These are phyloP conservation scores for Neurospora sp. DNA, from an alignment of 495 filamentous ascomycete genomes.

Conservation along the genomic window DNA sequence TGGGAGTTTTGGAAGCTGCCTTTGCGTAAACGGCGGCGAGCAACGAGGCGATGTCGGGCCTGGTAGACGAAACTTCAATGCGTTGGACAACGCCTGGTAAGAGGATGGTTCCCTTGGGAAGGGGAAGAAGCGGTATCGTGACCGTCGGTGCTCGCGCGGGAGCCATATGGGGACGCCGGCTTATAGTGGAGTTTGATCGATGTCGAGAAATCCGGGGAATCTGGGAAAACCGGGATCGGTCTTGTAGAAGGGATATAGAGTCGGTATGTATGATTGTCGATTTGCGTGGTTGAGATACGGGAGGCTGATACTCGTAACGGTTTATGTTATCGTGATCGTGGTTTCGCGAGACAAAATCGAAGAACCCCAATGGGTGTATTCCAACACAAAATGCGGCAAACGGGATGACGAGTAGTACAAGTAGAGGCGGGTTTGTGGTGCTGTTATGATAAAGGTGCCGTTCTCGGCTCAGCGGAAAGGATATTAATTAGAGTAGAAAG, in stretches of 20 bases:
- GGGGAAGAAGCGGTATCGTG: conserved; percentile 61
- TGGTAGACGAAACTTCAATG: conserved; percentile 60
- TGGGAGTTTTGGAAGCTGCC: conserved; percentile 50
- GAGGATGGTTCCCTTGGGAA: conserved; percentile 64
- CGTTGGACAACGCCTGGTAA: conserved; percentile 71
- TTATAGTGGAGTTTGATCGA: neutral
- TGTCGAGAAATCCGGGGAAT: neutral
- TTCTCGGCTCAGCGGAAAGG: neutral
- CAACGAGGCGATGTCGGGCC: conserved; percentile 73
- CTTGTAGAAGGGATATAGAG: neutral
- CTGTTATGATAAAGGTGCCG: neutral
- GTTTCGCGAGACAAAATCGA: neutral
- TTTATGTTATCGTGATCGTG: neutral
- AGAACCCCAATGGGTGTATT: neutral
- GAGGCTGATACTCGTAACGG: neutral
- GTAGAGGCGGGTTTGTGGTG: neutral
- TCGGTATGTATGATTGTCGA: neutral
- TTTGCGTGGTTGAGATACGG: neutral
- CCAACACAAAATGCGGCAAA: neutral
- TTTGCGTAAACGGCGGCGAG: conserved; percentile 66
- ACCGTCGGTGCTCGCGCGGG: conserved; percentile 21
- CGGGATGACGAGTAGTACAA: neutral
- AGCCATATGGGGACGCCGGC: conserved; percentile 9
- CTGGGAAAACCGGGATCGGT: neutral
- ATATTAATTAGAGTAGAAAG: neutral